These are phyloP conservation scores for Syzygium aromaticum DNA, from an alignment of 345 rosid genomes.

Conservation along the genomic window DNA sequence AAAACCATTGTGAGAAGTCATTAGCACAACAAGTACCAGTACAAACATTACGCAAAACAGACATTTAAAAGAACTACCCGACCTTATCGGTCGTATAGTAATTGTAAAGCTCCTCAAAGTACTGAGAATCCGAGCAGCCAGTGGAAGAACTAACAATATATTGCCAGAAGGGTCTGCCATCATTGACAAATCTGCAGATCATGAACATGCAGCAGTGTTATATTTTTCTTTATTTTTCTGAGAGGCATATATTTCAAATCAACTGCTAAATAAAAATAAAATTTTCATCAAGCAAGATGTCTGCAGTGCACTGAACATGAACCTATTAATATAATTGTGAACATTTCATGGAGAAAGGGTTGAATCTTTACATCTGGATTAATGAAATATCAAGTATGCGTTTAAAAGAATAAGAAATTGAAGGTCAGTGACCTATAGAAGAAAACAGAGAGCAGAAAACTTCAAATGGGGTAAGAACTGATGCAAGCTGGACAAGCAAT, in stretches of 20 bases:
- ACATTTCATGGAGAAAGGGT: background rate
- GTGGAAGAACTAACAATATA: slow-evolving; percentile 82
- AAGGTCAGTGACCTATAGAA: background rate
- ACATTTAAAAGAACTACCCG: background rate
- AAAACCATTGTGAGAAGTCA: background rate
- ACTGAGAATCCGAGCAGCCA: slow-evolving; percentile 79
- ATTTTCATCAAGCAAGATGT: background rate
- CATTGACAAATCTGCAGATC: slow-evolving; percentile 73
- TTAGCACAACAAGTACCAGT: background rate
- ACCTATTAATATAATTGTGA: background rate
- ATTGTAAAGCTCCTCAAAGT: slow-evolving; percentile 86
- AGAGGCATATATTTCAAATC: background rate
- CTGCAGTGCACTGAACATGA: background rate
- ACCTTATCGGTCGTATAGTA: slow-evolving; percentile 88
- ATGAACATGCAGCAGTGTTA: background rate
- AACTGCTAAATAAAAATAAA: background rate
- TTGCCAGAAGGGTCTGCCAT: slow-evolving; percentile 96
- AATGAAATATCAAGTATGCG: background rate
- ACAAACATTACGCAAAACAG: background rate
- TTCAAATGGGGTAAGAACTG: background rate
- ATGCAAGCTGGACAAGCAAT: background rate
- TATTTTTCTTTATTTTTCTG: background rate
- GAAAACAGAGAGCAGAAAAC: background rate
- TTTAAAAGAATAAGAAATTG: background rate
- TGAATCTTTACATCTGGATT: background rate